Conservation (phyloP, 768 basidiomycete species). For the Exidia glandulosa region DNA sequence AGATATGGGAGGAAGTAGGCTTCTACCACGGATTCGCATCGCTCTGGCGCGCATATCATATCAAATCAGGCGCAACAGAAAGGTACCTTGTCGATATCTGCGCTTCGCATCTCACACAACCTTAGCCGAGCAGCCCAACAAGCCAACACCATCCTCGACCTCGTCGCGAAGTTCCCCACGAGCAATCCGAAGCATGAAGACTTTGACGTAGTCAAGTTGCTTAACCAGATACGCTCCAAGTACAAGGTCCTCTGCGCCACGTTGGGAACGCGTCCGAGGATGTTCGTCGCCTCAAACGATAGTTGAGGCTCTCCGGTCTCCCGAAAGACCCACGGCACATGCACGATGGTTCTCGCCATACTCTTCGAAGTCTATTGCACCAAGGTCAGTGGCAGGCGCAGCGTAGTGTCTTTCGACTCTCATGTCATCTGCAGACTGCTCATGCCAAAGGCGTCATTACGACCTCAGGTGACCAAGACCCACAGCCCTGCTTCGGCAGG, state of each 20-base stretch:
- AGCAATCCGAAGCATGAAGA: conserved; percentile 49
- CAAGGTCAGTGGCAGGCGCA: too few relatives aligned
- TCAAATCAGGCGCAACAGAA: conserved; percentile 30
- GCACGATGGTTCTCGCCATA: too few relatives aligned
- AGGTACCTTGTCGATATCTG: conserved; percentile 31
- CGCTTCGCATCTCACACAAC: not conserved
- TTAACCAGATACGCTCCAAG: conserved; percentile 76
- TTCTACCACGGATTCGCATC: conserved; percentile 81
- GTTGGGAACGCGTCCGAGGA: conserved; percentile 50
- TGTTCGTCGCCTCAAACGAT: conserved; percentile 4
- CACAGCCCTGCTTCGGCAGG: too few relatives aligned
- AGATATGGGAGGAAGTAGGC: conserved; percentile 95
- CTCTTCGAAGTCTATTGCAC: too few relatives aligned
- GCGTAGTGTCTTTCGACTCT: too few relatives aligned
- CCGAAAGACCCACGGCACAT: too few relatives aligned
- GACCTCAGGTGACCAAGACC: too few relatives aligned
- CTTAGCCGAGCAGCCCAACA: conserved; percentile 50
- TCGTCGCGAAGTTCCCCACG: conserved; percentile 66
- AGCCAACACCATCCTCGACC: conserved; percentile 54
- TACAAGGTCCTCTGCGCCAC: conserved; percentile 81
- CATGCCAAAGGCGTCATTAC: too few relatives aligned
- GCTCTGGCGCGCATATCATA: conserved; percentile 51
- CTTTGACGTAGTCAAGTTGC: conserved; percentile 63
- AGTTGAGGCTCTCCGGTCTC: not conserved
- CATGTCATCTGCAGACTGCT: too few relatives aligned